Base-by-base conservation (phyloP, 176 grass and related monocot species). In the Oryza rufipogon region DNA sequence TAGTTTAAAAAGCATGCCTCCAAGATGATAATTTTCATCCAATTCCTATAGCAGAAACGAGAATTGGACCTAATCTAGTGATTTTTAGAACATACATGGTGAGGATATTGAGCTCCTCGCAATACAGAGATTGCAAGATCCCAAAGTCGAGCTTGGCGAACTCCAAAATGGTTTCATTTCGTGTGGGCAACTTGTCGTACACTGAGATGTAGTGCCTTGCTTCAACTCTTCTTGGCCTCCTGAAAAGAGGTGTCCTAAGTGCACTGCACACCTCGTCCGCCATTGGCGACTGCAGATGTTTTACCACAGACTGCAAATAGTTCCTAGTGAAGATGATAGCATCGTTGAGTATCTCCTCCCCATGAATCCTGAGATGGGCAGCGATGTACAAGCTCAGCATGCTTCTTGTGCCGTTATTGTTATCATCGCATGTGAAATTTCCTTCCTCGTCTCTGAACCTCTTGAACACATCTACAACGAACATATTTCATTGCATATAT, bases 131-230 rank as follows among this genome's bases (percentile, higher is more conserved):
- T 71, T 83, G 90, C 10, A 89, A 2, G 11, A 92, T 74, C 26
- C 67, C 58, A 73, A 48, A 89, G 47, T 92, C 82, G 6, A 89
- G 56, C 66, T 75, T 92, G 20, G 90, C 86, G 7, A 92, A 76
- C 52, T 89, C 73, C 38, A 92, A 45, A n/a, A 92, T 61, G 2
- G 75, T 12, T 1, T 75, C 46, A 38, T 89, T 78, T 7, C 73
- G 33, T 33, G 1, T 8, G 4, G 11, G 15, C 11, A 45, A 73
- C n/a, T 80, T 72, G 47, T 87, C 48, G 20, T 89, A 92, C 7
- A 80, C 75, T 5, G 87, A 75, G 75, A 92, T 74, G n/a, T 78
- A 84, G 13, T 33, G 73, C 20, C 65, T 77, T 3, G 76, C 80
- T 49, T 89, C 83, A 49, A 92, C 70, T 47, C 91, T 80, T 9